A percentile compares a stretch with the other conserved stretches of the same genome.
These are phyloP conservation scores for Orbilia ellipsospora DNA, from an alignment of 2,329 filamentous ascomycete species.

Conservation along the genomic window DNA sequence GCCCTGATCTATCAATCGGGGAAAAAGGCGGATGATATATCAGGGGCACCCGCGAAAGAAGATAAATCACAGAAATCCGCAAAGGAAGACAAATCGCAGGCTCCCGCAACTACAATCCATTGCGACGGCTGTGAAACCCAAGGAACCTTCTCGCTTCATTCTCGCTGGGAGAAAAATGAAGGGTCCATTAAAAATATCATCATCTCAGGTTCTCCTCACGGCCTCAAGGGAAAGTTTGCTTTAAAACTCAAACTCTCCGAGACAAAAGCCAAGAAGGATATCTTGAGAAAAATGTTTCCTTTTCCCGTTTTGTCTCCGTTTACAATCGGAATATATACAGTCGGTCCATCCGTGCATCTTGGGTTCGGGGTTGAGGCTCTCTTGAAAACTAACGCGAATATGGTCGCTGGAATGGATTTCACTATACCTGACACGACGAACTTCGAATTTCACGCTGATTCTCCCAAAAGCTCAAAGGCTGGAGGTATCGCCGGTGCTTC, in stretches of 20 bases:
- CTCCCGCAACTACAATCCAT: not conserved
- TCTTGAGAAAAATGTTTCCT: not conserved
- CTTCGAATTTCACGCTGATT: constrained; percentile 19
- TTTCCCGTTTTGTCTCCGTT: constrained; percentile 15
- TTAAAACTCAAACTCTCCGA: not conserved
- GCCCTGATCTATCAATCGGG: not conserved
- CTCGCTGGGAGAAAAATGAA: constrained; percentile 9
- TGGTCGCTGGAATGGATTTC: constrained; percentile 18
- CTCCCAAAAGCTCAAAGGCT: constrained; percentile 6
- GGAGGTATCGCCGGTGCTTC: constrained; percentile 5
- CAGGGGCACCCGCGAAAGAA: too few relatives aligned
- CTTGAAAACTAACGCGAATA: constrained; percentile 18
- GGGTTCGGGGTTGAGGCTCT: constrained; percentile 18
- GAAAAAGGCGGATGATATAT: not conserved
- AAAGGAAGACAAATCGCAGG: too few relatives aligned
- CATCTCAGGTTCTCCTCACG: constrained; percentile 5
- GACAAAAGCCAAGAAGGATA: not conserved
- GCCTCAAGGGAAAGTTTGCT: constrained; percentile 18
- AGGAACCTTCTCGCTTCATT: constrained; percentile 10
- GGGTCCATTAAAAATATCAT: constrained; percentile 3
- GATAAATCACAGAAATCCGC: too few relatives aligned
- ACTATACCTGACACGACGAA: constrained; percentile 19
- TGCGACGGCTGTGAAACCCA: constrained; percentile 21
- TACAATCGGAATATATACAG: constrained; percentile 10
- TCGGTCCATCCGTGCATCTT: constrained; percentile 18